A percentile compares a stretch with the other conserved stretches of the same genome.
These are phyloP conservation scores for Umbellularia californica DNA, from an alignment of 164 flowering plant genomes.

Conservation along the genomic window DNA sequence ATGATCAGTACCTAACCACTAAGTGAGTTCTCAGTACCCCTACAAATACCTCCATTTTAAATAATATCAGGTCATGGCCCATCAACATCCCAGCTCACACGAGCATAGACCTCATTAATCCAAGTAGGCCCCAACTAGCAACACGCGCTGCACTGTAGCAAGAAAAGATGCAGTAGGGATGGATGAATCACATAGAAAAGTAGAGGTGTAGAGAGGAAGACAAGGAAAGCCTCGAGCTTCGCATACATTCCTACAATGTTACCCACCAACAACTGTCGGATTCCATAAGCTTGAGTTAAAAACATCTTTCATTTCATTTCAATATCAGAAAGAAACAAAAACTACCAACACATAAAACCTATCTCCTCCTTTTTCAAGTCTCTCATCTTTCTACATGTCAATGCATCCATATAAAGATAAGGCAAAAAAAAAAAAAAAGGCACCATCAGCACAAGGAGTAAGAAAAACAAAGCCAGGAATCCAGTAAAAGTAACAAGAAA, in stretches of 20 bases:
- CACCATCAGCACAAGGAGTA: background rate
- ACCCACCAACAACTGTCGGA: slow-evolving; percentile 42
- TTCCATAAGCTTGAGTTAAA: slow-evolving; percentile 2
- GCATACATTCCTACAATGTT: slow-evolving; percentile 21
- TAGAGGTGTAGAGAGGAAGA: slow-evolving; percentile 7
- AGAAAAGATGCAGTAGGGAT: background rate
- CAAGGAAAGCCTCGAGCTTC: slow-evolving; percentile 39
- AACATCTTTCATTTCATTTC: background rate
- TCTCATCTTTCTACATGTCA: background rate
- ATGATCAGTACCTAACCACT: background rate
- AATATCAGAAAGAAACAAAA: background rate
- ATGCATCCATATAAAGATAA: background rate
- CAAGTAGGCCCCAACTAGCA: background rate
- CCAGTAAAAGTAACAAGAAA: slow-evolving; percentile 8
- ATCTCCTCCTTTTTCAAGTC: slow-evolving; percentile 6
- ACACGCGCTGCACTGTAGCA: background rate
- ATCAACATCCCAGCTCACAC: background rate
- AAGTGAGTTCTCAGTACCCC: too few relatives aligned
- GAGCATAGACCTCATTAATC: too few relatives aligned
- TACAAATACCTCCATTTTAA: too few relatives aligned
- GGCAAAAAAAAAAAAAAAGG: background rate
- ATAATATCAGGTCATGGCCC: background rate
- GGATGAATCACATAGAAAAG: background rate
- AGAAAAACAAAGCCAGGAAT: slow-evolving; percentile 13
- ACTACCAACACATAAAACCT: slow-evolving; percentile 1